phyloP scores from a whole-genome alignment of 352 stramenopile genomes.

The Globisporangium takayamanum region DNA sequence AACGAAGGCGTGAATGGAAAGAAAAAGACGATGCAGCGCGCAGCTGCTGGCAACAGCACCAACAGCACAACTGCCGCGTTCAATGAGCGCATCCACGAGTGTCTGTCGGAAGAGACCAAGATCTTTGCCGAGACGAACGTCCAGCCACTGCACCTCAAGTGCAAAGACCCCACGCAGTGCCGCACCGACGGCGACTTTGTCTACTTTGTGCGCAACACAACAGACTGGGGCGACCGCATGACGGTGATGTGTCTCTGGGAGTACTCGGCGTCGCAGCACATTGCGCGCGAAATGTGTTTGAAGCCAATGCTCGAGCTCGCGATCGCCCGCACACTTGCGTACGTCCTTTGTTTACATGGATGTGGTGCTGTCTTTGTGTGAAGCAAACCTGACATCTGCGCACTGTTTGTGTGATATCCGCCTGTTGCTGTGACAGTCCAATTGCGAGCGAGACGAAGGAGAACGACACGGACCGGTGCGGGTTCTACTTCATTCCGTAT shows the following conservation, averaged over 20 bases:
- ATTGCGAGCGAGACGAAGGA: conserved; percentile 49
- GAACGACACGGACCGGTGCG: conserved; percentile 72
- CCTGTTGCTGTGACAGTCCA: conserved; percentile 16
- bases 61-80: conserved; percentile 17
- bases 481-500: conserved; percentile 84
- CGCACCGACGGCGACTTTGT: conserved; percentile 46
- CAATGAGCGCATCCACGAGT: conserved; percentile 49
- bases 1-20: conserved; percentile 42
- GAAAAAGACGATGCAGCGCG: conserved; percentile 2
- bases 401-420: no score
- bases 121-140: conserved; percentile 71
- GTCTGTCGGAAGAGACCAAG: conserved; percentile 52
- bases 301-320: conserved; percentile 70
- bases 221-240: conserved; percentile 78
- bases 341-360: conserved; percentile 5
- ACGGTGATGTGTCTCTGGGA: conserved; percentile 82
- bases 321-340: conserved; percentile 51
- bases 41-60: conserved; percentile 17
- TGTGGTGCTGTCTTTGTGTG: not conserved
- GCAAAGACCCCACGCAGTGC: conserved; percentile 47
- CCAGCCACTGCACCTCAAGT: conserved; percentile 63
- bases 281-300: conserved; percentile 51
- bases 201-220: conserved; percentile 80
- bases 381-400: no score
- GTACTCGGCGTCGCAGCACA: conserved; percentile 42